Evolutionary conservation across 352 stramenopile genomes (phyloP).

Genomic region (Phytopythium chamaehyphon): DNA sequence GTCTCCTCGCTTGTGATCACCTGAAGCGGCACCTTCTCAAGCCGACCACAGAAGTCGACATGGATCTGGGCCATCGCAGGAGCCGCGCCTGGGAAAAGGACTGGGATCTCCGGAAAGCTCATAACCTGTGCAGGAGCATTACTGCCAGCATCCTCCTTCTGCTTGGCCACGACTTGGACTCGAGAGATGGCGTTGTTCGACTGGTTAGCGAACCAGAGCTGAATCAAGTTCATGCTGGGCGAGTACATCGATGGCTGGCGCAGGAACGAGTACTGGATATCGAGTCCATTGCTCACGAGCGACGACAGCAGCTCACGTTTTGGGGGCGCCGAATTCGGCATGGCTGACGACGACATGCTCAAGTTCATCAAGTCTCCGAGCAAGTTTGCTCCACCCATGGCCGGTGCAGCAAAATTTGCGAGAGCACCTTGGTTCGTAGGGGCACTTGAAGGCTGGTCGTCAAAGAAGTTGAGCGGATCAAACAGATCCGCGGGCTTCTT

Average conservation of each 20-base stretch:
- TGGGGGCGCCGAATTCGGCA: conserved; percentile 17
- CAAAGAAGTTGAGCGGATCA: conserved; percentile 45
- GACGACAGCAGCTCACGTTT: conserved; percentile 53
- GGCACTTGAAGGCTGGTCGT: conserved; percentile 12
- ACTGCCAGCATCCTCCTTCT: conserved; percentile 8
- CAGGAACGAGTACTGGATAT: conserved; percentile 66
- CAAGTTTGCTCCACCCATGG: conserved; percentile 19
- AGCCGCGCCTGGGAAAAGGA: conserved; percentile 75
- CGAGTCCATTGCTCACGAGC: conserved; percentile 45
- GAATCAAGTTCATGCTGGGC: conserved; percentile 63
- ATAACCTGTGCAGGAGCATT: conserved; percentile 38
- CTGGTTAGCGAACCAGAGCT: conserved; percentile 70
- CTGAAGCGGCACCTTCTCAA: conserved; percentile 66
- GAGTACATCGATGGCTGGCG: conserved; percentile 57
- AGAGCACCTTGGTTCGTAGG: background rate
- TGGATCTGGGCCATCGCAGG: conserved; percentile 77
- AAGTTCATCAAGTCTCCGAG: conserved; percentile 58
- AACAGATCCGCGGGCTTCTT: conserved; percentile 35
- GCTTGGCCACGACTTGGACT: conserved; percentile 35
- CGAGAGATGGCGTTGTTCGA: conserved; percentile 51
- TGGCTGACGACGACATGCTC: conserved; percentile 36
- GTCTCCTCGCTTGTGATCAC: conserved; percentile 48
- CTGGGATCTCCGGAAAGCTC: conserved; percentile 76
- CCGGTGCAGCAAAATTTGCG: conserved; percentile 9
- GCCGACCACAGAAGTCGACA: conserved; percentile 71